These are phyloP conservation scores for Pontederia paniculata DNA, from an alignment of 176 grass and related monocot genomes.

Conservation along the genomic window DNA sequence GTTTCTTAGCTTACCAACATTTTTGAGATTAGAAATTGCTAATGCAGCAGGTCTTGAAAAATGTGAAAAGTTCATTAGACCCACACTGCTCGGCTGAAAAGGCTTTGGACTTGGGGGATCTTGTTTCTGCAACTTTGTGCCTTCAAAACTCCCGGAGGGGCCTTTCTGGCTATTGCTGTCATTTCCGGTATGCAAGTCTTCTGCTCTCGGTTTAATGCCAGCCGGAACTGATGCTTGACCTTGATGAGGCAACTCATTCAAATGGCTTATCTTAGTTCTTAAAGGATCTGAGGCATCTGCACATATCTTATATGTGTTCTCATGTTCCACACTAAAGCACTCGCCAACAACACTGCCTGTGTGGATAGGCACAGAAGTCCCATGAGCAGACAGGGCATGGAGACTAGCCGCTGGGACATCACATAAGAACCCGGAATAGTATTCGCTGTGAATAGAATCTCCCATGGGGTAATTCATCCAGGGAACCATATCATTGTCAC, in stretches of 20 bases:
- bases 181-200: background rate
- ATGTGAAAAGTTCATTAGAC: constrained; percentile 3
- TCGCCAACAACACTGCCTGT: background rate
- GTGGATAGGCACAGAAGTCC: background rate
- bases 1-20: background rate
- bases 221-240: background rate
- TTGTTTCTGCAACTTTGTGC: constrained; percentile 10
- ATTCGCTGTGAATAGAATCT: constrained; percentile 8
- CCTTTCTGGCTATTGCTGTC: background rate
- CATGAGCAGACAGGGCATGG: background rate
- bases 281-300: background rate
- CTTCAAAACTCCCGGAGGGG: background rate
- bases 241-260: constrained; percentile 6
- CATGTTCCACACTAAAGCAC: background rate
- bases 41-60: background rate
- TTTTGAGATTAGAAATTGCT: background rate
- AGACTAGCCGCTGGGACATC: constrained; percentile 6
- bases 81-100: too few relatives aligned
- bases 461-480: constrained; percentile 19
- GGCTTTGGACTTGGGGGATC: background rate
- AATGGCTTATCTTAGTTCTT: background rate
- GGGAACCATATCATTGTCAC: constrained; percentile 12
- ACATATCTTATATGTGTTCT: background rate
- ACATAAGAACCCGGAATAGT: constrained; percentile 13
- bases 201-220: background rate